Evolutionary conservation across 1,284 basidiomycete genomes (phyloP).

Genomic region (Apiotrichum siamense): DNA sequence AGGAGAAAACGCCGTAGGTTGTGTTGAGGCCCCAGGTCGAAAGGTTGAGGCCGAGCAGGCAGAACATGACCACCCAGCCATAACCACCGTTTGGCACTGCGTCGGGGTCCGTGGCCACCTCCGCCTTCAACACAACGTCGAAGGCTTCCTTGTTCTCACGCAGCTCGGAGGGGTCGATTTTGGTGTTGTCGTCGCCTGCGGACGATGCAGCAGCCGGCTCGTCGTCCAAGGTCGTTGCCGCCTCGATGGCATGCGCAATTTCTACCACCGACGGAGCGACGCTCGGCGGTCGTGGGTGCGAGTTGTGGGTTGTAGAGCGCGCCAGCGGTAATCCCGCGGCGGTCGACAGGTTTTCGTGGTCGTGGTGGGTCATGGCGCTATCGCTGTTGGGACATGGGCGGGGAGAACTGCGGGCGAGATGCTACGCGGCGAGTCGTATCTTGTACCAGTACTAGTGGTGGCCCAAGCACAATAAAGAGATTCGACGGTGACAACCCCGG

Average conservation of each 20-base stretch:
- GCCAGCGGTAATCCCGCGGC: too few relatives aligned
- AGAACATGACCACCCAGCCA: constrained; percentile 47
- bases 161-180: neutral
- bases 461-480: too few relatives aligned
- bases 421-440: too few relatives aligned
- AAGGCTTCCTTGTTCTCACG: neutral
- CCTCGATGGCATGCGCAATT: neutral
- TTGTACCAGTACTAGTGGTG: too few relatives aligned
- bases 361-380: too few relatives aligned
- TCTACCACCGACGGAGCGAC: neutral
- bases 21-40: constrained; percentile 47
- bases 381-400: too few relatives aligned
- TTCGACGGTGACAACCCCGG: too few relatives aligned
- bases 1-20: constrained; percentile 49
- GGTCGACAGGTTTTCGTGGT: too few relatives aligned
- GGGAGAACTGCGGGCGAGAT: too few relatives aligned
- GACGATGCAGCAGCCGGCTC: too few relatives aligned
- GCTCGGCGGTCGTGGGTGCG: neutral
- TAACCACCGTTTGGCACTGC: constrained; percentile 35
- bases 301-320: too few relatives aligned
- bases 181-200: neutral
- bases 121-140: neutral
- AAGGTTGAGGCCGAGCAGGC: constrained; percentile 35
- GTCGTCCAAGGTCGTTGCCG: neutral
- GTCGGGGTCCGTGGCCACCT: neutral